Percentiles rank a stretch among this genome's conserved stretches.
These are phyloP conservation scores for Quercus suber DNA, from an alignment of 306 rosid genomes.

Conservation along the genomic window DNA sequence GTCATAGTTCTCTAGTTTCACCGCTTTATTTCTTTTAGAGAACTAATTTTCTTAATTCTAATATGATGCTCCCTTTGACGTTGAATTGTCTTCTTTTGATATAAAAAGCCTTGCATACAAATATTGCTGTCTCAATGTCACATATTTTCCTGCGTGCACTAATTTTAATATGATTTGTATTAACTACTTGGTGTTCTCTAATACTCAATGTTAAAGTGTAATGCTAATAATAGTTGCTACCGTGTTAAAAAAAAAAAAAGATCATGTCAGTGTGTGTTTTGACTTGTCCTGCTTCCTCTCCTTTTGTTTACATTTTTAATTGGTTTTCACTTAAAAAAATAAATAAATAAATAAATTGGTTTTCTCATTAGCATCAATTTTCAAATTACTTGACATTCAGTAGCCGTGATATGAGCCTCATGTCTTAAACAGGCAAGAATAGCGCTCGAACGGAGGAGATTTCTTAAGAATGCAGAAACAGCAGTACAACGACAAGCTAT, in stretches of 20 bases:
- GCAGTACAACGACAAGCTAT: conserved; percentile 91
- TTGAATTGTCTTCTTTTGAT: not conserved
- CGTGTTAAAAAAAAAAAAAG: not conserved
- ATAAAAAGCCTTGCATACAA: not conserved
- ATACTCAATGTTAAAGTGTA: not conserved
- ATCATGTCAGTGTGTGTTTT: not conserved
- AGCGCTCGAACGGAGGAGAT: conserved; percentile 91
- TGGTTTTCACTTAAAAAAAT: not conserved
- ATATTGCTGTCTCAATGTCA: not conserved
- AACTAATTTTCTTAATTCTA: no score
- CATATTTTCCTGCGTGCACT: not conserved
- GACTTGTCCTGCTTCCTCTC: not conserved
- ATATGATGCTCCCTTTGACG: not conserved
- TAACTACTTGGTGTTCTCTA: not conserved
- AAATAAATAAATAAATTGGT: no score
- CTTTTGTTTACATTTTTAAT: conserved; percentile 8
- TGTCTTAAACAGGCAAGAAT: conserved; percentile 79
- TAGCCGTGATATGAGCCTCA: conserved; percentile 20
- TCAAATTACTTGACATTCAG: conserved; percentile 15
- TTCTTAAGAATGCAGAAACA: conserved; percentile 92
- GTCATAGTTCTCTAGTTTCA: not conserved
- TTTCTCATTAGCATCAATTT: not conserved
- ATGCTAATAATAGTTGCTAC: conserved; percentile 8
- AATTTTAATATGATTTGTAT: not conserved
- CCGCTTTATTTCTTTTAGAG: not conserved